A percentile compares a stretch with the other conserved stretches of the same genome.
phyloP scores from a whole-genome alignment of 2,329 filamentous ascomycete species.

The Penicillium sp. region DNA sequence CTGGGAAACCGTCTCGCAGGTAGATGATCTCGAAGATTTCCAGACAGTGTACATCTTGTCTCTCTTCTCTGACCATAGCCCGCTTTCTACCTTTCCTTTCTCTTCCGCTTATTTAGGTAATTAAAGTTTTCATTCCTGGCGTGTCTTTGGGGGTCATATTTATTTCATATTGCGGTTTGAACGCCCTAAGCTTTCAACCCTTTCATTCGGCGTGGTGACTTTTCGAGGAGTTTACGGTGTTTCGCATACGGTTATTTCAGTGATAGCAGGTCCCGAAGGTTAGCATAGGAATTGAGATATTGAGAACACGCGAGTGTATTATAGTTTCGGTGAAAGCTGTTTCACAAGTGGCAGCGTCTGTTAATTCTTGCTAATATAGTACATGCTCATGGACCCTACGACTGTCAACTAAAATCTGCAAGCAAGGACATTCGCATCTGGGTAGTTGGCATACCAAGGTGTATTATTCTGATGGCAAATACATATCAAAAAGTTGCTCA shows the following conservation, averaged over 20 bases:
- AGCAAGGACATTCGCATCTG: no score
- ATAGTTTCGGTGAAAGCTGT: no score
- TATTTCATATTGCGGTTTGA: neutral
- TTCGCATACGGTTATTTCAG: slow-evolving; percentile 1
- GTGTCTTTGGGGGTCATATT: neutral
- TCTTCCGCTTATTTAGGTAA: neutral
- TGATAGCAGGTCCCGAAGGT: neutral
- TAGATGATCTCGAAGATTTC: slow-evolving; percentile 15
- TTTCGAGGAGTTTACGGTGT: slow-evolving; percentile 10
- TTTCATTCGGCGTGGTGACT: slow-evolving; percentile 2
- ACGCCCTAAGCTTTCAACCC: neutral
- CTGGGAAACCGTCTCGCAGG: slow-evolving; percentile 37
- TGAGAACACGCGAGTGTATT: neutral
- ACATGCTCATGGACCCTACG: no score
- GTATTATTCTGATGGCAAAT: no score
- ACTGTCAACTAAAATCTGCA: no score
- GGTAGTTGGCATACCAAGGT: no score
- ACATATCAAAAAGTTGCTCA: no score
- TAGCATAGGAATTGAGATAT: slow-evolving; percentile 2
- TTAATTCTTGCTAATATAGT: neutral
- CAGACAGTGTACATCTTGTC: neutral
- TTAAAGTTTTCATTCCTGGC: neutral
- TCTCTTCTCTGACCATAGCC: no score
- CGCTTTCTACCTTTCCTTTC: neutral
- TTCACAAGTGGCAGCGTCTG: no score